Base-by-base conservation (phyloP, 2,329 filamentous ascomycete genomes). In the Diaporthe nobilis region DNA sequence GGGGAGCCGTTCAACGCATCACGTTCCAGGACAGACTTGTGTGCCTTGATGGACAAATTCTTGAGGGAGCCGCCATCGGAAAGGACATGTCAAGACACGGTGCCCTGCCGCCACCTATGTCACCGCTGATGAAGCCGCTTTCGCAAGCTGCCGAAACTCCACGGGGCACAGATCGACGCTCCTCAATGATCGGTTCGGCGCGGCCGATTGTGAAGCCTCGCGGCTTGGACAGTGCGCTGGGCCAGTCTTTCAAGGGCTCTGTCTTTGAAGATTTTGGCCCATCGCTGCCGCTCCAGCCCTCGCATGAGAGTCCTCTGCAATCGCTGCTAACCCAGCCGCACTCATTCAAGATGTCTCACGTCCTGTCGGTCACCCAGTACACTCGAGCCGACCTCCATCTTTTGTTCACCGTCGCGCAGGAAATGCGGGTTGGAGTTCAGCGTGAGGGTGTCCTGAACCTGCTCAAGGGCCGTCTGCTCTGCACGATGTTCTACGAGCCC, bases 401-500 rank as follows among this genome's bases (percentile, higher is more conserved):
- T 77, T 91, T 99, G 67, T 98, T 99, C 89, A 98, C 96, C 10
- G 94, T 99, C 68, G 97, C 97, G 1, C 95, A 98, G 84, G 97
- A 99, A 87, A 98, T 99, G 96, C 94, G 96, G 42, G 91, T 98
- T 25, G 96, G 95, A 72, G 97, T 98, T 42, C 95, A 98, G 86
- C 93, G 96, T 68, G 94, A 98, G 81, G 97, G 97, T 76, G 94
- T 97, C 42, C 89, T 99, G 70, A 93, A 97, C 81, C 90, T 98
- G 74, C 91, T 99, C 77, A 94, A 94, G 81, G 95, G 96, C 39
- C 92, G 94, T 61, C 91, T 99, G 17, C 90, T 99, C 51, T 95
- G 94, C 86, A 97, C 95, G 2, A 92, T 99, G 87, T 99, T 99
- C 90, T 99, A 96, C 85, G 97, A 99, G 88, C 97, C 97, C 2